Evolutionary conservation across 2,329 filamentous ascomycete species (phyloP).

Genomic region (Neonectria magnoliae): DNA sequence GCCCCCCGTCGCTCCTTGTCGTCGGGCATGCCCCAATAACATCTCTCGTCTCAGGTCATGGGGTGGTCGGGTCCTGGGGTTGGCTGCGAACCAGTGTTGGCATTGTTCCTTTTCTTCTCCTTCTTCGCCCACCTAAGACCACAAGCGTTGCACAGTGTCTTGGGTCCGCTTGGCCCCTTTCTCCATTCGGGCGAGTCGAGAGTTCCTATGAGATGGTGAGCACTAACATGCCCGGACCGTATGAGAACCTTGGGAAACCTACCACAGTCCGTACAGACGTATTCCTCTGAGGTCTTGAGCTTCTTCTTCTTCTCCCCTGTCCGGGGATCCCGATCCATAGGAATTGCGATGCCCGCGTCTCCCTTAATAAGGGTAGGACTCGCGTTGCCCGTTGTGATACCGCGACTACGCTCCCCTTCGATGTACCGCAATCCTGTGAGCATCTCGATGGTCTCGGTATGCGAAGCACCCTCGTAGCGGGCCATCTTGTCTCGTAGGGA

Average conservation of each 20-base stretch:
- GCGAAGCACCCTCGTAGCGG: constrained; percentile 78
- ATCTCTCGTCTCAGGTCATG: constrained; percentile 24
- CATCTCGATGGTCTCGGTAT: constrained; percentile 91
- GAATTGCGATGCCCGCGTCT: constrained; percentile 86
- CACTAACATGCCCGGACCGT: constrained; percentile 4
- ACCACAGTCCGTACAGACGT: constrained; percentile 95
- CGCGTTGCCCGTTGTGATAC: constrained; percentile 86
- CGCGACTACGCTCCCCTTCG: constrained; percentile 87
- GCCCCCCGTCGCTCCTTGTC: neutral
- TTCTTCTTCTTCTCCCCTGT: constrained; percentile 87
- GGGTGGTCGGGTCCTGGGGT: constrained; percentile 36
- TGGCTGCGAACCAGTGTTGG: constrained; percentile 30
- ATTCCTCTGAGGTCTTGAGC: constrained; percentile 84
- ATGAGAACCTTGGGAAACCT: constrained; percentile 44
- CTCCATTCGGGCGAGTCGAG: constrained; percentile 96
- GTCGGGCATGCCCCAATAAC: neutral
- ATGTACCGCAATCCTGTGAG: constrained; percentile 88
- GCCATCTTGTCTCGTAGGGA: constrained; percentile 88
- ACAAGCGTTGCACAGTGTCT: constrained; percentile 95
- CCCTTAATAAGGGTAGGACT: constrained; percentile 85
- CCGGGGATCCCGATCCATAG: constrained; percentile 78
- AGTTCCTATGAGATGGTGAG: constrained; percentile 63
- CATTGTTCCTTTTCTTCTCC: constrained; percentile 73
- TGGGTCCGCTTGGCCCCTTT: constrained; percentile 91
- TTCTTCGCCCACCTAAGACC: constrained; percentile 82